Evolutionary conservation across 305 asterid species (phyloP).

Genomic region (Plantago rigida): DNA sequence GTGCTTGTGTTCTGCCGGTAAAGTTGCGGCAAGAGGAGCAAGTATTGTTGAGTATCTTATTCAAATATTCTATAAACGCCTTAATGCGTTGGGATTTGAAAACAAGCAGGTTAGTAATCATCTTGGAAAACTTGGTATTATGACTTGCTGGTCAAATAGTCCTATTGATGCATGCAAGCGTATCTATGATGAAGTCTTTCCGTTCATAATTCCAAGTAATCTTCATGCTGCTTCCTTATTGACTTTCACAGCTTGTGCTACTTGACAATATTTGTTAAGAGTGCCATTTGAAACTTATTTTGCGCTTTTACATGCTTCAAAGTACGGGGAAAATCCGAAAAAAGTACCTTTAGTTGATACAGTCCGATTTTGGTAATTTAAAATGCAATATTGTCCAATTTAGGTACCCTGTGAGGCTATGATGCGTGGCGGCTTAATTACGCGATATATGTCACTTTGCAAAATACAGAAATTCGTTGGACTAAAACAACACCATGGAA

Average conservation of each 20-base stretch:
- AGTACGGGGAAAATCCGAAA: background rate
- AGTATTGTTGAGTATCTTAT: slow-evolving; percentile 71
- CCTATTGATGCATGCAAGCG: slow-evolving; percentile 13
- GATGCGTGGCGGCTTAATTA: too few species aligned
- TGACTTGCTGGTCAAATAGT: slow-evolving; percentile 13
- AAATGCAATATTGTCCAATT: too few species aligned
- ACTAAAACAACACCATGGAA: too few species aligned
- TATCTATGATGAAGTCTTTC: slow-evolving; percentile 12
- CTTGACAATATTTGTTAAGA: slow-evolving; percentile 7
- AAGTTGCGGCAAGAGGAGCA: slow-evolving; percentile 79
- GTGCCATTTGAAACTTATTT: background rate
- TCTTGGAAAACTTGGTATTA: slow-evolving; percentile 13
- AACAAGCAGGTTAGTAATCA: slow-evolving; percentile 66
- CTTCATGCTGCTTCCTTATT: slow-evolving; percentile 19
- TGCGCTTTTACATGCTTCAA: background rate
- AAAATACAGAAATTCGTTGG: too few species aligned
- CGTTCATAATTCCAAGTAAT: background rate
- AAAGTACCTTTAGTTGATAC: too few species aligned
- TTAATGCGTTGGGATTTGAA: slow-evolving; percentile 69
- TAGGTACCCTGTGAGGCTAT: too few species aligned
- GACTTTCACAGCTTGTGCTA: slow-evolving; percentile 15
- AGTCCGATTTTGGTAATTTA: too few species aligned
- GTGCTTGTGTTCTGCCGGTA: slow-evolving; percentile 89
- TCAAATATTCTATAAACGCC: slow-evolving; percentile 67
- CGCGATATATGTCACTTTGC: too few species aligned